These are phyloP conservation scores for Fusarium tjaetaba DNA, from an alignment of 2,329 filamentous ascomycete species.

Conservation along the genomic window DNA sequence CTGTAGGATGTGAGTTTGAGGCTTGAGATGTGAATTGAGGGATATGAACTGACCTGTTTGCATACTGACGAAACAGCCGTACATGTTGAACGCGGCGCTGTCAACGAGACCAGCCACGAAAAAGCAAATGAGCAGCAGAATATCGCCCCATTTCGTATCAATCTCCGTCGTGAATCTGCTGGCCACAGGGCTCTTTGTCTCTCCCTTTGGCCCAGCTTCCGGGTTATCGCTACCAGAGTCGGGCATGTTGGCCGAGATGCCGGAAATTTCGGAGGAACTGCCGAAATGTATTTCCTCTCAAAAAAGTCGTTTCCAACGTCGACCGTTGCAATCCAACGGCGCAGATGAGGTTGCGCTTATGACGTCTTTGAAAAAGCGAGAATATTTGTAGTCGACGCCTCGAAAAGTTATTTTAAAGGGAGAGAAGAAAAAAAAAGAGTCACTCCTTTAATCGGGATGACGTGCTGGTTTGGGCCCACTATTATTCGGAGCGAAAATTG, in stretches of 20 bases:
- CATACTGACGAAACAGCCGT: slow-evolving; percentile 45
- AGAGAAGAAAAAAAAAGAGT: neutral
- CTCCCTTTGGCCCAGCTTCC: slow-evolving; percentile 26
- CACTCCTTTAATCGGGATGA: slow-evolving; percentile 23
- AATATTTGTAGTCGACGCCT: neutral
- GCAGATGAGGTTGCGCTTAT: too few species aligned
- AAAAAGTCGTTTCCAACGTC: neutral
- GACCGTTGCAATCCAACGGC: neutral
- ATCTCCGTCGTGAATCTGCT: slow-evolving; percentile 34
- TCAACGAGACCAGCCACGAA: slow-evolving; percentile 42
- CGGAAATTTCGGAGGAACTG: neutral
- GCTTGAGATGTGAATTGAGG: neutral
- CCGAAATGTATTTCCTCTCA: neutral
- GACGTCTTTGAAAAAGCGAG: neutral
- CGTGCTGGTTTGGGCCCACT: slow-evolving; percentile 16
- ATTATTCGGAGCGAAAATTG: slow-evolving; percentile 1
- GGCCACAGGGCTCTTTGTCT: neutral
- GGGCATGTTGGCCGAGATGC: slow-evolving; percentile 17
- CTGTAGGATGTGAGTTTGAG: slow-evolving; percentile 2
- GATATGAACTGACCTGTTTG: slow-evolving; percentile 36
- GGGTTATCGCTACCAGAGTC: slow-evolving; percentile 31
- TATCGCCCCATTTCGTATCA: slow-evolving; percentile 38
- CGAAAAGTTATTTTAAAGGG: slow-evolving; percentile 1
- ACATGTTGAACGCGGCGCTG: slow-evolving; percentile 44
- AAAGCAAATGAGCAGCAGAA: slow-evolving; percentile 40